These are phyloP conservation scores for Lactarius evosmus DNA, from an alignment of 768 basidiomycete genomes.

Conservation along the genomic window DNA sequence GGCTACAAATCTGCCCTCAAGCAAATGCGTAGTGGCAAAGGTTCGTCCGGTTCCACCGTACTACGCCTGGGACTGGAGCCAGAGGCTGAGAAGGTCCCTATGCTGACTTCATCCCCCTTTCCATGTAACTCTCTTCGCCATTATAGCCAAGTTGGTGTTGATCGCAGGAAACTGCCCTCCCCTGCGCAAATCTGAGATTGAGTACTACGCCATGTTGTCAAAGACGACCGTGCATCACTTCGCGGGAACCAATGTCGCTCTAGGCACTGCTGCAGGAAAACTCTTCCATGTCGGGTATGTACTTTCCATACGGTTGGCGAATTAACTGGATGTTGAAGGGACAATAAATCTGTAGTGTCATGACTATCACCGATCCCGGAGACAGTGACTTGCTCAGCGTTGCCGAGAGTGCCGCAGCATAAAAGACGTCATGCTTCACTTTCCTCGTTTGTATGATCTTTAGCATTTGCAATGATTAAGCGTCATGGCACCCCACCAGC, in stretches of 20 bases:
- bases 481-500: slow-evolving; percentile 21
- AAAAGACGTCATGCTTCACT: slow-evolving; percentile 33
- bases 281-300: slow-evolving; percentile 95
- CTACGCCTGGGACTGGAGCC: slow-evolving; percentile 89
- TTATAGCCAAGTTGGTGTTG: slow-evolving; percentile 91
- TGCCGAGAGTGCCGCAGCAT: slow-evolving; percentile 69
- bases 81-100: slow-evolving; percentile 99
- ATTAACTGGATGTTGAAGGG: neutral
- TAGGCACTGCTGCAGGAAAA: slow-evolving; percentile 98
- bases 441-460: slow-evolving; percentile 23
- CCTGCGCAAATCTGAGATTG: slow-evolving; percentile 97
- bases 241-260: slow-evolving; percentile 93
- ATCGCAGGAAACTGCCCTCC: slow-evolving; percentile 99
- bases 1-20: slow-evolving; percentile 99
- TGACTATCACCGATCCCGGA: slow-evolving; percentile 94
- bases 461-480: slow-evolving; percentile 24
- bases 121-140: slow-evolving; percentile 18
- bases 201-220: slow-evolving; percentile 99
- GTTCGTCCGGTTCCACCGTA: slow-evolving; percentile 54
- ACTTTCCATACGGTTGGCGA: slow-evolving; percentile 6
- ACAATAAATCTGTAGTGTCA: slow-evolving; percentile 59
- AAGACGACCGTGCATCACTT: slow-evolving; percentile 99
- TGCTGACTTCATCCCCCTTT: slow-evolving; percentile 49
- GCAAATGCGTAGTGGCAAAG: slow-evolving; percentile 97
- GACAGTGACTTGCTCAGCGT: slow-evolving; percentile 93